These are phyloP conservation scores for Teunomyces pallodes DNA, from an alignment of 805 yeast species.

Conservation along the genomic window DNA sequence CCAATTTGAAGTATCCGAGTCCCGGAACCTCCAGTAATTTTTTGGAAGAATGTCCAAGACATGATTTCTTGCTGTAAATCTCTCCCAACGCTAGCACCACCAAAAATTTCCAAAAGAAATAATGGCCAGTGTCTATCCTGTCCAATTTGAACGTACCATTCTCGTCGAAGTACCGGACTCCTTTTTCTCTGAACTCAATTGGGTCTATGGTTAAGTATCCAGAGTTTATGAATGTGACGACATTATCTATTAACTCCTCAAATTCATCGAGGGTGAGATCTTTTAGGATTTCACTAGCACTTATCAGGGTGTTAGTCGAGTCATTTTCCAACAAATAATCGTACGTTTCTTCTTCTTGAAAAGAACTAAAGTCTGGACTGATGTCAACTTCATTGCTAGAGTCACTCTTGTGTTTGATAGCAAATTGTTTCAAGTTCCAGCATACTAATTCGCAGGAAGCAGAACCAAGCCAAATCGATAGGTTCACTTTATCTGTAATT, in stretches of 20 bases:
- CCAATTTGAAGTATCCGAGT: constrained; percentile 17
- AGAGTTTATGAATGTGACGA: constrained; percentile 18
- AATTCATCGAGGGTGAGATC: background rate
- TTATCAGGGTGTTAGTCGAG: background rate
- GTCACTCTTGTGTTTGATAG: constrained; percentile 5
- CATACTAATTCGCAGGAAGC: constrained; percentile 25
- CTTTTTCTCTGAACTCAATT: constrained; percentile 12
- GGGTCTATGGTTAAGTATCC: constrained; percentile 27
- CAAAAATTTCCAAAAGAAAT: constrained; percentile 19
- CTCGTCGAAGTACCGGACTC: constrained; percentile 12
- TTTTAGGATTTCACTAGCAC: background rate
- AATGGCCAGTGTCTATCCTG: constrained; percentile 5
- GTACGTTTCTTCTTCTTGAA: constrained; percentile 21
- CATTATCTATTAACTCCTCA: constrained; percentile 12
- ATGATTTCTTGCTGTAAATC: constrained; percentile 14
- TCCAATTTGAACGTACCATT: constrained; percentile 7
- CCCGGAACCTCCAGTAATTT: constrained; percentile 17
- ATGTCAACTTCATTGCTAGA: constrained; percentile 11
- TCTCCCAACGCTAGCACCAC: constrained; percentile 22
- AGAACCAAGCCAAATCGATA: constrained; percentile 22
- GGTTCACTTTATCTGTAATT: constrained; percentile 8
- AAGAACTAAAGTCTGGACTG: constrained; percentile 22
- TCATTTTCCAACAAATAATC: constrained; percentile 11
- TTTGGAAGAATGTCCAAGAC: constrained; percentile 5
- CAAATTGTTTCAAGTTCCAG: constrained; percentile 21